Evolutionary conservation across 495 filamentous ascomycete genomes (phyloP).

Genomic region (Aspergillus cristatus): DNA sequence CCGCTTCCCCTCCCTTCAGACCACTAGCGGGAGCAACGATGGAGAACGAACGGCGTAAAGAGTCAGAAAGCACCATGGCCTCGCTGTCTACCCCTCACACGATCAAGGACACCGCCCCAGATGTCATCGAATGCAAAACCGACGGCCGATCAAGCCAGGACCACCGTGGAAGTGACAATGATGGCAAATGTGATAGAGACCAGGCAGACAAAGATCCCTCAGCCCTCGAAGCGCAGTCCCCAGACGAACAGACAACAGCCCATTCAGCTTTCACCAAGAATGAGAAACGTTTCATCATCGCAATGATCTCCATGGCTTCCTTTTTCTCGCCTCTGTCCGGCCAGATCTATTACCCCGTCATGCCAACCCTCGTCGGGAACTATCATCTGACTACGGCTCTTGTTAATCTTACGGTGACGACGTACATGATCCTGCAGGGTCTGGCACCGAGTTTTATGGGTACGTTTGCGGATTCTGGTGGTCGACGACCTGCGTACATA

Average conservation of each 20-base stretch:
- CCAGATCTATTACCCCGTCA: constrained; percentile 65
- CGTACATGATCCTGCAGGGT: constrained; percentile 56
- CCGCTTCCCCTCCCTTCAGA: no score
- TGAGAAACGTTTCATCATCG: constrained; percentile 50
- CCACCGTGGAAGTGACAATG: no score
- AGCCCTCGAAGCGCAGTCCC: constrained; percentile 4
- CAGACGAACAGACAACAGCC: no score
- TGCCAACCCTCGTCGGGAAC: constrained; percentile 46
- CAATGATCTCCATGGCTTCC: constrained; percentile 42
- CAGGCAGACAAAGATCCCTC: no score
- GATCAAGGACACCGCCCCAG: no score
- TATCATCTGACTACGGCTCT: constrained; percentile 48
- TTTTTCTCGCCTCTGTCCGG: constrained; percentile 53
- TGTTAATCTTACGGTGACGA: constrained; percentile 61
- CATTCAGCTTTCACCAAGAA: constrained; percentile 47
- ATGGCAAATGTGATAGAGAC: constrained; percentile 52
- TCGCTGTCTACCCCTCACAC: no score
- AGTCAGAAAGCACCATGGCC: no score
- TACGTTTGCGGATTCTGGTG: constrained; percentile 49
- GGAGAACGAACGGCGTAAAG: no score
- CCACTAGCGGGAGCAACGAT: no score
- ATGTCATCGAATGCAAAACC: no score
- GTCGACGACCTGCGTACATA: constrained; percentile 52
- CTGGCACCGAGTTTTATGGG: constrained; percentile 51
- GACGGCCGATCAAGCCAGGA: no score